Conservation (phyloP, 2,329 filamentous ascomycete species). For the Grosmannia penicillata region DNA sequence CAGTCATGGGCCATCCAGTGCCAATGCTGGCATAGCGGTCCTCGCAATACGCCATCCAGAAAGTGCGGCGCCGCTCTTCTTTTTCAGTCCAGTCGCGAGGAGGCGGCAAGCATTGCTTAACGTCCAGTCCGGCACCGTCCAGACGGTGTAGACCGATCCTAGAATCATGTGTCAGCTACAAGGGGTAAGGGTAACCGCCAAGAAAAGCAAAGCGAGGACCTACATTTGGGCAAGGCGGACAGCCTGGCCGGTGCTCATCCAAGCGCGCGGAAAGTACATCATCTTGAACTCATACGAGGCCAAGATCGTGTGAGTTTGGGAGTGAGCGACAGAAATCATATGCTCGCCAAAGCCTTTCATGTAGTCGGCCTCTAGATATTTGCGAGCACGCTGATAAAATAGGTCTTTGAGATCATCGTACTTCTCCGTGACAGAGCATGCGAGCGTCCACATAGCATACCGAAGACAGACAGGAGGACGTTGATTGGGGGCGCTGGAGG, state of each 20-base stretch:
- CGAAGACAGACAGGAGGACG: conserved; percentile 76
- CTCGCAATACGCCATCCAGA: conserved; percentile 86
- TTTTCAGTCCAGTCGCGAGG: conserved; percentile 87
- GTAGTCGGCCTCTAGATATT: conserved; percentile 80
- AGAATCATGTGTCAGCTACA: conserved; percentile 7
- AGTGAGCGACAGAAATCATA: conserved; percentile 73
- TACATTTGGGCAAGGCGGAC: conserved; percentile 75
- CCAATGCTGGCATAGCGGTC: conserved; percentile 92
- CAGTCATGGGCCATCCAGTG: conserved; percentile 90
- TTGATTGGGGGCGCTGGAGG: conserved; percentile 54
- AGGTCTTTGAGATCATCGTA: conserved; percentile 67
- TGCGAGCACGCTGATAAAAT: conserved; percentile 80
- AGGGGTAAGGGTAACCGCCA: background rate
- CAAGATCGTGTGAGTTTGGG: conserved; percentile 70
- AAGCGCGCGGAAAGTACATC: conserved; percentile 94
- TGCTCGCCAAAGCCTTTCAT: conserved; percentile 85
- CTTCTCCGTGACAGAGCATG: conserved; percentile 74
- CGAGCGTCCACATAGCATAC: conserved; percentile 92
- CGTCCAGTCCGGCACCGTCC: conserved; percentile 69
- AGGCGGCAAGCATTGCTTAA: conserved; percentile 79
- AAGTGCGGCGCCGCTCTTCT: conserved; percentile 81
- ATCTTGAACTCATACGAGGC: conserved; percentile 86
- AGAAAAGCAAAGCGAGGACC: conserved; percentile 13
- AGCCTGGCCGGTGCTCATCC: conserved; percentile 78
- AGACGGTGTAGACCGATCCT: conserved; percentile 88